These are phyloP conservation scores for Leavenworthia alabamica DNA, from an alignment of 345 rosid genomes.

Conservation along the genomic window DNA sequence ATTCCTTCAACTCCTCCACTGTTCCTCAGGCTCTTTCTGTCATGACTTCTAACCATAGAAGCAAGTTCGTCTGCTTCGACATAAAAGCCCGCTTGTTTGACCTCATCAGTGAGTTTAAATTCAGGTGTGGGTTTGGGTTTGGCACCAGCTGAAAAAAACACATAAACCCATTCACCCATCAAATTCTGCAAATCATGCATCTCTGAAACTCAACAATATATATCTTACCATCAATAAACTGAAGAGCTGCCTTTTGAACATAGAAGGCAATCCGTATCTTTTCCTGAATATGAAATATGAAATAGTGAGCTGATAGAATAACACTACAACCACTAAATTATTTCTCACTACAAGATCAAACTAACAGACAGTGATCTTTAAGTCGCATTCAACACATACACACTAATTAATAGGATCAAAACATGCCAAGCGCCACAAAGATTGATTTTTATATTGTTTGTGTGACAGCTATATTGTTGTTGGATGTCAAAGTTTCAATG, in stretches of 20 bases:
- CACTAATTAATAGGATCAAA: not conserved
- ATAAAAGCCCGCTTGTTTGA: constrained; percentile 53
- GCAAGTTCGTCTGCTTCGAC: constrained; percentile 73
- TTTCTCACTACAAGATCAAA: constrained; percentile 1
- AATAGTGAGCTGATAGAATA: constrained; percentile 20
- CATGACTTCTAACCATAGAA: constrained; percentile 58
- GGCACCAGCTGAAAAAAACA: constrained; percentile 41
- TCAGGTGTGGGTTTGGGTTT: no score
- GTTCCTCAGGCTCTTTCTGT: constrained; percentile 39
- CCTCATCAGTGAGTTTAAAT: constrained; percentile 54
- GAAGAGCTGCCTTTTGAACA: constrained; percentile 88
- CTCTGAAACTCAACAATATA: constrained; percentile 21
- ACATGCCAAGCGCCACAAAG: no score
- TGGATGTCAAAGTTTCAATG: no score
- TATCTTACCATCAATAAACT: constrained; percentile 76
- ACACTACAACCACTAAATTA: not conserved
- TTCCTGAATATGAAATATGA: constrained; percentile 50
- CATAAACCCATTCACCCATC: not conserved
- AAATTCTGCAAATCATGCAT: constrained; percentile 3
- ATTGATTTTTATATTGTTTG: no score
- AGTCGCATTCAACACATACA: not conserved
- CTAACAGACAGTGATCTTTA: not conserved
- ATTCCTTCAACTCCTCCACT: constrained; percentile 68
- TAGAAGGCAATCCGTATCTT: constrained; percentile 83
- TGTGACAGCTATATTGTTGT: no score